A percentile compares a stretch with the other conserved stretches of the same genome.
phyloP scores from a whole-genome alignment of 257 asterid species.

The Ligustrum vulgare region DNA sequence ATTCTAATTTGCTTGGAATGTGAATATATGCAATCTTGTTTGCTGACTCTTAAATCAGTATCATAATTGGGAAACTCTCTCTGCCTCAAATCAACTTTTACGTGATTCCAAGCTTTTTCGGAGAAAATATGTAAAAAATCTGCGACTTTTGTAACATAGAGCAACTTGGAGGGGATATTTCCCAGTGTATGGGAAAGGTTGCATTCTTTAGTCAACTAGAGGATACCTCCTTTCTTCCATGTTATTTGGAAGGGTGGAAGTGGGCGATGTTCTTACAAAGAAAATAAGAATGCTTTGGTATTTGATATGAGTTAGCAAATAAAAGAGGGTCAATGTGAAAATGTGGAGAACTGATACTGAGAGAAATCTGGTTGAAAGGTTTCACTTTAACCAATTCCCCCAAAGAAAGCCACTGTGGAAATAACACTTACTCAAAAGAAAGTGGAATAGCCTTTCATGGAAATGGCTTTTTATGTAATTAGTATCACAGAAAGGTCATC shows the following conservation, averaged over 20 bases:
- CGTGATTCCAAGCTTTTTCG: neutral
- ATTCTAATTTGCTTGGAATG: constrained; percentile 14
- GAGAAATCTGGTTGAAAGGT: neutral
- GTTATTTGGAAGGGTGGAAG: neutral
- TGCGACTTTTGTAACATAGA: neutral
- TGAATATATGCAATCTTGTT: constrained; percentile 13
- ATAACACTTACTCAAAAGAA: neutral
- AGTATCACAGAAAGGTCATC: neutral
- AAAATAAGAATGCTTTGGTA: neutral
- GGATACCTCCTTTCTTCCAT: neutral
- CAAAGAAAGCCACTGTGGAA: neutral
- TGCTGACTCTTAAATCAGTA: neutral
- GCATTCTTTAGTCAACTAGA: neutral
- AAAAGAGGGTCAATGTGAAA: neutral
- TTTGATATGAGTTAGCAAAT: neutral
- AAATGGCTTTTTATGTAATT: neutral
- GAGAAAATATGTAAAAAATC: constrained; percentile 1
- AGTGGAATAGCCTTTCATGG: neutral
- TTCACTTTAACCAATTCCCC: neutral
- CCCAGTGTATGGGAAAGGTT: neutral
- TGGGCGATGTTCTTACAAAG: constrained; percentile 4
- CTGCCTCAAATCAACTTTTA: constrained; percentile 6
- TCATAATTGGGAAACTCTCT: constrained; percentile 9
- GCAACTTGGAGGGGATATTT: neutral
- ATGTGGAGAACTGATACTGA: neutral